phyloP scores from a whole-genome alignment of 129 eudicot genomes.

The Arctium minus region DNA sequence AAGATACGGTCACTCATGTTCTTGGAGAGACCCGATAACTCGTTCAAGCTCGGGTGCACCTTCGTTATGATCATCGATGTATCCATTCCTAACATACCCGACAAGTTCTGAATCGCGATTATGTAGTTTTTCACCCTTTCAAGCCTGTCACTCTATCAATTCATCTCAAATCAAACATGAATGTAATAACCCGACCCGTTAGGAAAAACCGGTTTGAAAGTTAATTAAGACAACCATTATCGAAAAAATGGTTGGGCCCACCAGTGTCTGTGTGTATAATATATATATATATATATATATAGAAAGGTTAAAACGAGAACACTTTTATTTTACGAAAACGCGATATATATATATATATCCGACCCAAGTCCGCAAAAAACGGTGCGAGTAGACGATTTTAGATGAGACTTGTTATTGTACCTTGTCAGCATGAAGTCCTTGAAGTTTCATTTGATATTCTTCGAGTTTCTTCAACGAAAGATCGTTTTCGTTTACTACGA shows the following conservation, averaged over 20 bases:
- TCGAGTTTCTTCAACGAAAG: conserved; percentile 83
- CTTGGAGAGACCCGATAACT: conserved; percentile 77
- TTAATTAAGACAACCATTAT: too few relatives aligned
- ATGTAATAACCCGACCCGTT: background rate
- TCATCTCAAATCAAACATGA: conserved; percentile 11
- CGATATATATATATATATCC: background rate
- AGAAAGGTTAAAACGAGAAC: background rate
- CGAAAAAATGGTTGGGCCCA: too few relatives aligned
- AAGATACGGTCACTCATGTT: conserved; percentile 71
- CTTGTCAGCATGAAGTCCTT: conserved; percentile 79
- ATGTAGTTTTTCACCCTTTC: conserved; percentile 64
- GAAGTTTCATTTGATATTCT: conserved; percentile 81
- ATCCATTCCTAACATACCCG: conserved; percentile 83
- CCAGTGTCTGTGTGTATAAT: background rate
- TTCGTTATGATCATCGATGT: conserved; percentile 79
- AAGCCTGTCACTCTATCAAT: conserved; percentile 64
- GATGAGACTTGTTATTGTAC: conserved; percentile 28
- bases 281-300: too few relatives aligned
- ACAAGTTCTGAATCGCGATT: conserved; percentile 50
- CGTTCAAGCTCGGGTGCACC: conserved; percentile 93
- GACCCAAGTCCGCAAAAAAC: background rate
- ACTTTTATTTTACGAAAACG: too few relatives aligned
- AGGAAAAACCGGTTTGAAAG: too few relatives aligned
- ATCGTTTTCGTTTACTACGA: conserved; percentile 64
- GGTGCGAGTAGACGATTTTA: background rate